Conservation (phyloP, 805 yeast genomes). For the Starmerella potacharoeniae region DNA sequence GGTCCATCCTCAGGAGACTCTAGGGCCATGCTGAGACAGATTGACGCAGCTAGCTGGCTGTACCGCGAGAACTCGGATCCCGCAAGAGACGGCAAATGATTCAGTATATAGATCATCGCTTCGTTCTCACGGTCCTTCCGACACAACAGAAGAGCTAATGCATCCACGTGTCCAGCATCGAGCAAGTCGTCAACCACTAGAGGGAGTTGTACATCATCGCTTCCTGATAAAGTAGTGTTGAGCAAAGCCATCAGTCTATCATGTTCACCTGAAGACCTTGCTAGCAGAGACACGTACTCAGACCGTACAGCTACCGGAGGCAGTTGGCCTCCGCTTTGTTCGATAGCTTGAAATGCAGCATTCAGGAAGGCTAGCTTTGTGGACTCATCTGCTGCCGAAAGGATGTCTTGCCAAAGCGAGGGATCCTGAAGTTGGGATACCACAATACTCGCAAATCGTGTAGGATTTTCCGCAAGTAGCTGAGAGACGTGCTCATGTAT, state of each 20-base stretch:
- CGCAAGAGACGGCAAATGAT: conserved; percentile 18
- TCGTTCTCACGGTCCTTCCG: conserved; percentile 22
- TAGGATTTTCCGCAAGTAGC: conserved; percentile 6
- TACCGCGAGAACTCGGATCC: conserved; percentile 13
- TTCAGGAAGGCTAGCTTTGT: conserved; percentile 3
- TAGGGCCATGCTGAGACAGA: conserved; percentile 19
- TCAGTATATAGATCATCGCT: conserved; percentile 26
- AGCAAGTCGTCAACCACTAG: conserved; percentile 24
- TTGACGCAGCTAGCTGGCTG: conserved; percentile 18
- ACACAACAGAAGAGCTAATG: conserved; percentile 22
- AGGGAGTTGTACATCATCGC: conserved; percentile 25
- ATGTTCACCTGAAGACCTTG: neutral
- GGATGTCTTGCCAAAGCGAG: conserved; percentile 3
- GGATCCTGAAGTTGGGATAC: neutral
- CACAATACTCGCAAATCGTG: conserved; percentile 1
- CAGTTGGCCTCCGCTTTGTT: conserved; percentile 3
- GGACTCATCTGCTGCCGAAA: neutral
- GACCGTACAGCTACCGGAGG: conserved; percentile 9
- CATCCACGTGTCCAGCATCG: conserved; percentile 22
- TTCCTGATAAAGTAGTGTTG: conserved; percentile 24
- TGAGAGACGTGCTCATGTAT: neutral
- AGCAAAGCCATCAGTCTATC: conserved; percentile 18
- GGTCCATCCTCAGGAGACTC: conserved; percentile 24
- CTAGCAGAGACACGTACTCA: conserved; percentile 11
- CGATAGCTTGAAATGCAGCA: conserved; percentile 1